Conservation (phyloP, 768 basidiomycete genomes). For the Auricularia sp. region DNA sequence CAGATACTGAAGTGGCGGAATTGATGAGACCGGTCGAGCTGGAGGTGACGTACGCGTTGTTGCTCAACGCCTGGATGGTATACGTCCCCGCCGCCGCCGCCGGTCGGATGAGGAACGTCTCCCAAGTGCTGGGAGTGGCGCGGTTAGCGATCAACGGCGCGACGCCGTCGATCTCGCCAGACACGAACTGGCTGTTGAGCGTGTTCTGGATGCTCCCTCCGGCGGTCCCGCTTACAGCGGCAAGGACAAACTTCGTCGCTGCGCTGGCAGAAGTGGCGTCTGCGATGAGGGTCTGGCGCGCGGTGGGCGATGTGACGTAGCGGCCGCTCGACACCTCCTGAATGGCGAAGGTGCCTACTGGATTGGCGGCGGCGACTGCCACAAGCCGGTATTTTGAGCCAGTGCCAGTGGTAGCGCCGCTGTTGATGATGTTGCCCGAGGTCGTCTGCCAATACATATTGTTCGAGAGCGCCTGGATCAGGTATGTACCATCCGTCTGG, state of each 20-base stretch:
- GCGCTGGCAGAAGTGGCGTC: slow-evolving; percentile 13
- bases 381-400: neutral
- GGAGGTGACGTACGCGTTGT: slow-evolving; percentile 18
- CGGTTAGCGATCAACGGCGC: slow-evolving; percentile 22
- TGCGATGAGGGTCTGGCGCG: slow-evolving; percentile 19
- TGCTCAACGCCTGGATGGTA: slow-evolving; percentile 23
- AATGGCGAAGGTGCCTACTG: slow-evolving; percentile 23
- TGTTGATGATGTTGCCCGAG: neutral
- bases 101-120: slow-evolving; percentile 21
- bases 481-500: slow-evolving; percentile 13
- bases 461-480: neutral
- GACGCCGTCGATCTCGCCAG: slow-evolving; percentile 23
- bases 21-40: neutral
- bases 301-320: slow-evolving; percentile 16
- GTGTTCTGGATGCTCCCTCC: slow-evolving; percentile 14
- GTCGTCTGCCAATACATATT: neutral
- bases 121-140: slow-evolving; percentile 20
- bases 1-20: neutral
- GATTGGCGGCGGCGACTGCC: slow-evolving; percentile 14
- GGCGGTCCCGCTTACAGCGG: slow-evolving; percentile 19
- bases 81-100: slow-evolving; percentile 21
- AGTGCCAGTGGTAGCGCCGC: neutral
- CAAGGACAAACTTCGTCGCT: slow-evolving; percentile 19
- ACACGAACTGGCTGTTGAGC: slow-evolving; percentile 20
- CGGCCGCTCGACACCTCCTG: slow-evolving; percentile 16